A percentile compares a stretch with the other conserved stretches of the same genome.
These are phyloP conservation scores for Musa beccarii DNA, from an alignment of 176 grass and related monocot species.

Conservation along the genomic window DNA sequence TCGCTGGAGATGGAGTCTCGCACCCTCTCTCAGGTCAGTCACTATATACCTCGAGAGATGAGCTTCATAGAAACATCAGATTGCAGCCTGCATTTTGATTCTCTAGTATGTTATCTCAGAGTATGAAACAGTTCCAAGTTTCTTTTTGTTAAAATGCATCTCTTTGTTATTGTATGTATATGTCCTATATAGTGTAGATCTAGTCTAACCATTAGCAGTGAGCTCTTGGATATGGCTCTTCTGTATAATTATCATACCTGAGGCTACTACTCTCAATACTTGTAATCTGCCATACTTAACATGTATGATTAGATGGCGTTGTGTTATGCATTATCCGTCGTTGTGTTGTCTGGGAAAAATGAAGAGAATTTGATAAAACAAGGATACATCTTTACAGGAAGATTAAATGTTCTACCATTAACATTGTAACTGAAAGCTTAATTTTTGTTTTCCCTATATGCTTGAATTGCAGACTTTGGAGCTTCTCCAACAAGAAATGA, in stretches of 20 bases:
- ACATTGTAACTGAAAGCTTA: neutral
- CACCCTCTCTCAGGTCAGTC: constrained; percentile 55
- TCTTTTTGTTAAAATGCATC: too few species aligned
- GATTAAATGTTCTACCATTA: neutral
- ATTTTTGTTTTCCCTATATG: neutral
- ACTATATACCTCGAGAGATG: neutral
- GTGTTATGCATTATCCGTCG: neutral
- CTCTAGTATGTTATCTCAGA: neutral
- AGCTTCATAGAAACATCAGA: neutral
- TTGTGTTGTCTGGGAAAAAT: neutral
- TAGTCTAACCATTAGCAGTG: neutral
- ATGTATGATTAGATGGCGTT: neutral
- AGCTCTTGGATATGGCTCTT: neutral
- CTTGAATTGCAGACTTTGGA: constrained; percentile 55
- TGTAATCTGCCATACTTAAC: neutral
- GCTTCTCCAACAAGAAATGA: constrained; percentile 72
- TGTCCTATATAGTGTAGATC: neutral
- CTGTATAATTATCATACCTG: neutral
- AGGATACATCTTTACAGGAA: neutral
- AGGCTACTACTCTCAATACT: neutral
- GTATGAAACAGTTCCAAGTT: too few species aligned
- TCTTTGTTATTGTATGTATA: neutral
- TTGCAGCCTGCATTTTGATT: neutral
- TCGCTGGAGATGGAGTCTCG: constrained; percentile 44
- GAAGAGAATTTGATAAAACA: neutral